A percentile compares a stretch with the other conserved stretches of the same genome.
Evolutionary conservation across 2,329 filamentous ascomycete genomes (phyloP).

Genomic region (Pseudocercospora pini-densiflorae): DNA sequence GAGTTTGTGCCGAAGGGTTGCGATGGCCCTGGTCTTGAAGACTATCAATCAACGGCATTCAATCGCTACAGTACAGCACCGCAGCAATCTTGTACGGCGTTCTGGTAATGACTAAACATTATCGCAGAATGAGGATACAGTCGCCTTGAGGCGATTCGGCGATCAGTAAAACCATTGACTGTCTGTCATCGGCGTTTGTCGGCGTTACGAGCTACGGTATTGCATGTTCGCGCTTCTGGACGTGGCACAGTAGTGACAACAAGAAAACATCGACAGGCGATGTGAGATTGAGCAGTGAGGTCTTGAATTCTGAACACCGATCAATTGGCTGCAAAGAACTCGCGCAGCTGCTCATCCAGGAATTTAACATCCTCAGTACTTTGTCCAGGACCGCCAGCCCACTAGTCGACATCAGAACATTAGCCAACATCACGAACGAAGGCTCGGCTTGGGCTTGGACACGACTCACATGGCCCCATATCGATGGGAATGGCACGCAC

Average conservation of each 20-base stretch:
- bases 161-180: not conserved
- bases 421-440: not conserved
- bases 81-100: not conserved
- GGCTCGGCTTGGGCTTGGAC: not conserved
- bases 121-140: not conserved
- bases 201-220: too few relatives aligned
- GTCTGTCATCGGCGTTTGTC: too few relatives aligned
- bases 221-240: not conserved
- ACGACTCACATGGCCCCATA: conserved; percentile 48
- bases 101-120: not conserved
- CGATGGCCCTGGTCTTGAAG: not conserved
- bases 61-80: not conserved
- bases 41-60: not conserved
- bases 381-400: conserved; percentile 64
- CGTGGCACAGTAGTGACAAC: not conserved
- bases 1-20: not conserved
- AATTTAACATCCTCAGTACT: conserved; percentile 72
- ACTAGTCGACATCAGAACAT: conserved; percentile 18
- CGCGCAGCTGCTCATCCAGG: conserved; percentile 66
- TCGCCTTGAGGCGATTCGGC: not conserved
- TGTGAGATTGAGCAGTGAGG: not conserved
- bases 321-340: conserved; percentile 52
- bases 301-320: not conserved
- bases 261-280: not conserved
- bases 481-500: conserved; percentile 50